These are phyloP conservation scores for Margaritispora aquatica DNA, from an alignment of 495 filamentous ascomycete genomes.

Conservation along the genomic window DNA sequence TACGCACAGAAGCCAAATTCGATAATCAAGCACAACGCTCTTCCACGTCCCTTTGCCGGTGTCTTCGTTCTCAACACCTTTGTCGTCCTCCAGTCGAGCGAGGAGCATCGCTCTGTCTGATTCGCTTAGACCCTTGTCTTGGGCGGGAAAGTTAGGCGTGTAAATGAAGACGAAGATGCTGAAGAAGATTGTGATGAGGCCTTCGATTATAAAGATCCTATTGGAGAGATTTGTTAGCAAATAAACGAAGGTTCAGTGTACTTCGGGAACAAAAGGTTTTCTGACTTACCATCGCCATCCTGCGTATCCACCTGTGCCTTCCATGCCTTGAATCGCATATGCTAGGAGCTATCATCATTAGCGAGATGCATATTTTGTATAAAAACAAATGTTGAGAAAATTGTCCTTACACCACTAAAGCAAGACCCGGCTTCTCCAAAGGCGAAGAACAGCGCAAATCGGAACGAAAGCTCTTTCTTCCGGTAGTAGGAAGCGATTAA, in stretches of 20 bases:
- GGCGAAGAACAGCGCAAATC: constrained; percentile 27
- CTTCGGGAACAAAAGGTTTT: not conserved
- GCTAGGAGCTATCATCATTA: constrained; percentile 88
- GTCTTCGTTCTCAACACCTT: constrained; percentile 41
- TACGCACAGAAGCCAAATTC: constrained; percentile 42
- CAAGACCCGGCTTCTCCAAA: constrained; percentile 22
- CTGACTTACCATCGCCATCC: constrained; percentile 73
- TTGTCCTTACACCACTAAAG: constrained; percentile 3
- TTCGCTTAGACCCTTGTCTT: constrained; percentile 58
- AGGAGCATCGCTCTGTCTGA: constrained; percentile 72
- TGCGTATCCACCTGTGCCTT: constrained; percentile 56
- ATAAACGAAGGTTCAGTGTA: not conserved
- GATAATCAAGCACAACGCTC: constrained; percentile 45
- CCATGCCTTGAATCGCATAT: constrained; percentile 77
- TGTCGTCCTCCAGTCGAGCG: constrained; percentile 68
- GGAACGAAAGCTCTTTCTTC: constrained; percentile 18
- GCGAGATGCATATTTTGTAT: not conserved
- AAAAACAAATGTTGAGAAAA: too few species aligned
- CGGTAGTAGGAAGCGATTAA: constrained; percentile 28
- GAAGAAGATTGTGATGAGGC: constrained; percentile 62
- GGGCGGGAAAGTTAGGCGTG: constrained; percentile 70
- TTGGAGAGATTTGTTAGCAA: not conserved
- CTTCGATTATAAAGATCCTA: constrained; percentile 61
- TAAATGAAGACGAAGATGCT: constrained; percentile 70
- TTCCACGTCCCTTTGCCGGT: constrained; percentile 10